Evolutionary conservation across 2,329 filamentous ascomycete species (phyloP).

Genomic region (Pezicula radicicola): DNA sequence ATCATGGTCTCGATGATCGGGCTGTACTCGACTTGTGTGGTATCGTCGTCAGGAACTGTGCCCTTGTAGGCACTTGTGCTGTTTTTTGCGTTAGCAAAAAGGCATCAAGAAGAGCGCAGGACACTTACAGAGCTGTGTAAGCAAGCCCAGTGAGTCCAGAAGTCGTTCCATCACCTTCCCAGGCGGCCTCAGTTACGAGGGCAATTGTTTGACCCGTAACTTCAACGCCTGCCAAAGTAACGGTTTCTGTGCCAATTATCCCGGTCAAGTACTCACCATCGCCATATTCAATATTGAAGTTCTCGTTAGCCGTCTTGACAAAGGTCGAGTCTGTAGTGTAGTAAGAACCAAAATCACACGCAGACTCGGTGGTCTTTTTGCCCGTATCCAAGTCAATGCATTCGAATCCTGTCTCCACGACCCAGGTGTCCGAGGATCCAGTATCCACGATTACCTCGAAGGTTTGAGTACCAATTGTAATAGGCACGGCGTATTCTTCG

Average conservation of each 20-base stretch:
- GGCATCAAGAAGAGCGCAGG: too few species aligned
- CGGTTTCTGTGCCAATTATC: constrained; percentile 34
- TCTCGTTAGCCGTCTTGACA: constrained; percentile 31
- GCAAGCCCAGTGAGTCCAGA: constrained; percentile 48
- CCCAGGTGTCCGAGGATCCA: constrained; percentile 44
- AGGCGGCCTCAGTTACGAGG: constrained; percentile 39
- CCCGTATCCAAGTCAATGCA: constrained; percentile 29
- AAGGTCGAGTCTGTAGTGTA: constrained; percentile 28
- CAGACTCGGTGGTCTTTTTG: background rate
- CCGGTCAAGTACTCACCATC: constrained; percentile 39
- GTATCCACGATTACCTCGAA: constrained; percentile 41
- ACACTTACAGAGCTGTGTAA: constrained; percentile 36
- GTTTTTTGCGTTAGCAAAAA: too few species aligned
- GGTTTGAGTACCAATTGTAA: constrained; percentile 28
- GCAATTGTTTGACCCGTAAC: constrained; percentile 42
- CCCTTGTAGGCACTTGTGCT: constrained; percentile 21
- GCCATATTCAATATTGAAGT: constrained; percentile 40
- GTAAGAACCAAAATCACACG: constrained; percentile 10
- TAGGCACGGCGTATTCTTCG: constrained; percentile 4
- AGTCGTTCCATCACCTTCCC: constrained; percentile 39
- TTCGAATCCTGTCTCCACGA: constrained; percentile 30
- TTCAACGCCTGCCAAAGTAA: constrained; percentile 43
- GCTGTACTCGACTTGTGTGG: constrained; percentile 34
- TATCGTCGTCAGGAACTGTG: constrained; percentile 31
- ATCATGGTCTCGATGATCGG: constrained; percentile 47